Percentiles rank a stretch among this genome's conserved stretches.
Conservation (phyloP, 106 monocot genomes). For the Dendrobium huoshanense region DNA sequence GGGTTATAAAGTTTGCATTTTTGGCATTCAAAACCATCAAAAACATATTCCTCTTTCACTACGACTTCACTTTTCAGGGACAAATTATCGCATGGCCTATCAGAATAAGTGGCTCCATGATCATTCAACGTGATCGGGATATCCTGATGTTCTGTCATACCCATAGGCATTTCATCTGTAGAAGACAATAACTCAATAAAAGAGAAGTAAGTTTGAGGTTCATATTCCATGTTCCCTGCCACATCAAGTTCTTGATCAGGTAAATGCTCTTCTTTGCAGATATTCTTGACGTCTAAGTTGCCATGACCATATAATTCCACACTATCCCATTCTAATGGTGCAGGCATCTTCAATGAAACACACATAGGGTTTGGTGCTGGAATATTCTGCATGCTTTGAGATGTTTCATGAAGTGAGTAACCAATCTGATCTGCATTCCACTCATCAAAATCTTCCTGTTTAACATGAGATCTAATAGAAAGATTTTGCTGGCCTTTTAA, state of each 20-base stretch:
- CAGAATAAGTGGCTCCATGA: conserved; percentile 11
- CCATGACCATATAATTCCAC: conserved; percentile 3
- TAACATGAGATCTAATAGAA: conserved; percentile 32
- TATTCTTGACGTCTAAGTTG: neutral
- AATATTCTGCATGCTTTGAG: conserved; percentile 7
- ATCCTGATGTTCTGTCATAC: conserved; percentile 6
- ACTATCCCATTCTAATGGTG: conserved; percentile 26
- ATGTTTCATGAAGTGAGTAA: neutral
- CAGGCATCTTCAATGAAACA: conserved; percentile 5
- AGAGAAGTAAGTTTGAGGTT: conserved; percentile 92
- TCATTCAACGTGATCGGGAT: neutral
- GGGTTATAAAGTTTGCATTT: conserved; percentile 44
- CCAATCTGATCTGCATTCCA: neutral
- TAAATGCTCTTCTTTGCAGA: conserved; percentile 1
- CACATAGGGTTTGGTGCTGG: neutral
- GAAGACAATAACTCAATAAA: conserved; percentile 67
- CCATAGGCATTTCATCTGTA: conserved; percentile 31
- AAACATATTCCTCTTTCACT: neutral
- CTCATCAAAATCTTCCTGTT: conserved; percentile 12
- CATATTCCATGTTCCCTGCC: conserved; percentile 44
- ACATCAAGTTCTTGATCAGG: conserved; percentile 14
- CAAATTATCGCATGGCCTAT: neutral
- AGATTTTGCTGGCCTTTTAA: conserved; percentile 28
- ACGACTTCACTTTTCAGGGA: conserved; percentile 1
- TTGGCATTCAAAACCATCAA: conserved; percentile 25